These are phyloP conservation scores for Pseudogymnoascus sp. DNA, from an alignment of 2,329 filamentous ascomycete genomes.

Conservation along the genomic window DNA sequence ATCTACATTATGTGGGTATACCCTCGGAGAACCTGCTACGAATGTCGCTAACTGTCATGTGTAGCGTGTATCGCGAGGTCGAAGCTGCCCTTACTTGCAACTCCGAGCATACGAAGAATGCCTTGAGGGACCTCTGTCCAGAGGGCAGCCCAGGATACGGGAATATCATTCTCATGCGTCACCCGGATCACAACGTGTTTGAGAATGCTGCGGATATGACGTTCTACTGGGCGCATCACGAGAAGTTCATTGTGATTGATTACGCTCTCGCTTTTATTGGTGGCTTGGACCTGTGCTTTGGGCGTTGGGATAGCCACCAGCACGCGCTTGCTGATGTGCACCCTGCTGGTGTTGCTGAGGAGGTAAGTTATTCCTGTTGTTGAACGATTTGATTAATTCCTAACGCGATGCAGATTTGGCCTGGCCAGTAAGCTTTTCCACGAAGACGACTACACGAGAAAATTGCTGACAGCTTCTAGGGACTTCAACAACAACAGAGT, in stretches of 20 bases:
- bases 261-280: constrained; percentile 88
- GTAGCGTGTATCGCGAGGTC: constrained; percentile 34
- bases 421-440: constrained; percentile 54
- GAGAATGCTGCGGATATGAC: constrained; percentile 95
- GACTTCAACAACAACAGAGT: constrained; percentile 98
- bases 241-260: constrained; percentile 95
- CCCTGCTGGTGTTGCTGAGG: constrained; percentile 70
- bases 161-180: constrained; percentile 82
- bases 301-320: constrained; percentile 82
- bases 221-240: constrained; percentile 96
- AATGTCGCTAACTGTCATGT: constrained; percentile 37
- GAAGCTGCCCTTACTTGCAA: constrained; percentile 82
- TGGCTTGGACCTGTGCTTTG: constrained; percentile 90
- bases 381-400: not conserved
- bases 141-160: constrained; percentile 73
- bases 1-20: constrained; percentile 62
- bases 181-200: constrained; percentile 91
- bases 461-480: not conserved
- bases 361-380: constrained; percentile 31
- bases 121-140: constrained; percentile 69
- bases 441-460: not conserved
- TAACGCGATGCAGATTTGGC: constrained; percentile 51
- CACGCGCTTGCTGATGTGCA: constrained; percentile 83
- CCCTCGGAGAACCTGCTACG: constrained; percentile 55
- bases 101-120: constrained; percentile 85